Evolutionary conservation across 2,329 filamentous ascomycete genomes (phyloP).

Genomic region (Penicillium sp.): DNA sequence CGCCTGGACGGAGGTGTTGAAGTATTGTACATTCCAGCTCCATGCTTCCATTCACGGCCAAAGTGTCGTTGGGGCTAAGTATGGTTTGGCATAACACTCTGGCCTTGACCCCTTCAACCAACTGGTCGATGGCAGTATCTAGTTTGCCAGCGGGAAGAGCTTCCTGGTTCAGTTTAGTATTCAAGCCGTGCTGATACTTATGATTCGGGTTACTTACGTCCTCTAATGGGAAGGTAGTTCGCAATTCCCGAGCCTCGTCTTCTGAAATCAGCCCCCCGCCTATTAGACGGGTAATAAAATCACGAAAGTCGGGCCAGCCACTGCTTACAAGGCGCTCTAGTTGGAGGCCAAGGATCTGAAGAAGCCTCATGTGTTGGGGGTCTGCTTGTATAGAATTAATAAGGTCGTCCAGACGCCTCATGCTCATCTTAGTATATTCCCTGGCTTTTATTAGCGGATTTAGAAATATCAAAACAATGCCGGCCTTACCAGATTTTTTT

Average conservation of each 20-base stretch:
- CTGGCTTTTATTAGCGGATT: slow-evolving; percentile 13
- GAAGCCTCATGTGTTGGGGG: slow-evolving; percentile 26
- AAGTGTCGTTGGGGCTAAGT: slow-evolving; percentile 13
- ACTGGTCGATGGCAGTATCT: neutral
- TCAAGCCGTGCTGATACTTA: neutral
- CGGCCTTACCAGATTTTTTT: slow-evolving; percentile 19
- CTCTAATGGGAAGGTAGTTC: slow-evolving; percentile 1
- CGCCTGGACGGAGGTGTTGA: slow-evolving; percentile 23
- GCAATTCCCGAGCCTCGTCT: slow-evolving; percentile 2
- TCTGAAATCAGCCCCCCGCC: neutral
- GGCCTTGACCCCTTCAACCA: slow-evolving; percentile 10
- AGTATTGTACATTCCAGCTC: slow-evolving; percentile 26
- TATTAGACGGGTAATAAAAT: slow-evolving; percentile 8
- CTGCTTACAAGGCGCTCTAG: slow-evolving; percentile 22
- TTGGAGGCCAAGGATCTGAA: slow-evolving; percentile 27
- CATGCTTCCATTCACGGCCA: slow-evolving; percentile 21
- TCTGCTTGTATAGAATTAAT: slow-evolving; percentile 22
- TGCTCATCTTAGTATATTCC: slow-evolving; percentile 19
- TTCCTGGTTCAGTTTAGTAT: neutral
- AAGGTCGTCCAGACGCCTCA: slow-evolving; percentile 12
- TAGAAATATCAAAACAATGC: slow-evolving; percentile 9
- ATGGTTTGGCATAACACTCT: neutral
- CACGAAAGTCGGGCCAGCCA: slow-evolving; percentile 24
- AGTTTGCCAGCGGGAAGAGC: neutral
- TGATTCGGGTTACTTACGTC: slow-evolving; percentile 4